These are phyloP conservation scores for Hamiltosporidium magnivora DNA, from an alignment of 371 early-diverging fungal genomes.

Conservation along the genomic window DNA sequence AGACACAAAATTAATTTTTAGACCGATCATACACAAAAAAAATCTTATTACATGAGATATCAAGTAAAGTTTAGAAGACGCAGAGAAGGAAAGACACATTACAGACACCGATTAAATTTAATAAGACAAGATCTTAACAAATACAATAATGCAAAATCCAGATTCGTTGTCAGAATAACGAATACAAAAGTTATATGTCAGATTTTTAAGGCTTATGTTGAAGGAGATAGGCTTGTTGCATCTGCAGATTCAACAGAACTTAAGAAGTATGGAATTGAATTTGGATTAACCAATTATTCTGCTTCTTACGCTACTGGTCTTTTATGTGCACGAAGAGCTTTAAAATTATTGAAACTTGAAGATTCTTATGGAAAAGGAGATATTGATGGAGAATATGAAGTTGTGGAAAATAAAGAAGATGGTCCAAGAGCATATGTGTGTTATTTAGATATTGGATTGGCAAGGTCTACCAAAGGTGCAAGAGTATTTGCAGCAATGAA, in stretches of 20 bases:
- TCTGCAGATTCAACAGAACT: slow-evolving; percentile 96
- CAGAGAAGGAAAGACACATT: slow-evolving; percentile 99
- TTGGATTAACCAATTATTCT: slow-evolving; percentile 99
- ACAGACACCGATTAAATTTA: slow-evolving; percentile 95
- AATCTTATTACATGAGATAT: slow-evolving; percentile 96
- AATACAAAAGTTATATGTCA: slow-evolving; percentile 91
- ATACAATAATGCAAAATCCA: slow-evolving; percentile 98
- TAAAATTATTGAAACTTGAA: slow-evolving; percentile 81
- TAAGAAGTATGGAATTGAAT: slow-evolving; percentile 85
- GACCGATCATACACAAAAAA: slow-evolving; percentile 59
- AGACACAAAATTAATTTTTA: too few relatives aligned
- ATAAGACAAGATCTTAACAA: slow-evolving; percentile 97
- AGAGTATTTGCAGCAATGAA: slow-evolving; percentile 96
- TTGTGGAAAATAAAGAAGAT: slow-evolving; percentile 73
- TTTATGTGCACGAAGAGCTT: slow-evolving; percentile 82
- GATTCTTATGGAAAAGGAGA: slow-evolving; percentile 84
- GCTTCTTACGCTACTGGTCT: slow-evolving; percentile 98
- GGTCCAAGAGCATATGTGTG: slow-evolving; percentile 93
- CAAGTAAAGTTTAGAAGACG: slow-evolving; percentile 94
- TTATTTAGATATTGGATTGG: slow-evolving; percentile 95
- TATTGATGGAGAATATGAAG: slow-evolving; percentile 73
- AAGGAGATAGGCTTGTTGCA: slow-evolving; percentile 88
- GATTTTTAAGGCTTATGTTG: slow-evolving; percentile 89
- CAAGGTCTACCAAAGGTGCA: slow-evolving; percentile 93
- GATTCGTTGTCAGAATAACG: slow-evolving; percentile 98